A percentile compares a stretch with the other conserved stretches of the same genome.
Evolutionary conservation across 495 filamentous ascomycete species (phyloP).

Genomic region (Penicillium chermesinum): DNA sequence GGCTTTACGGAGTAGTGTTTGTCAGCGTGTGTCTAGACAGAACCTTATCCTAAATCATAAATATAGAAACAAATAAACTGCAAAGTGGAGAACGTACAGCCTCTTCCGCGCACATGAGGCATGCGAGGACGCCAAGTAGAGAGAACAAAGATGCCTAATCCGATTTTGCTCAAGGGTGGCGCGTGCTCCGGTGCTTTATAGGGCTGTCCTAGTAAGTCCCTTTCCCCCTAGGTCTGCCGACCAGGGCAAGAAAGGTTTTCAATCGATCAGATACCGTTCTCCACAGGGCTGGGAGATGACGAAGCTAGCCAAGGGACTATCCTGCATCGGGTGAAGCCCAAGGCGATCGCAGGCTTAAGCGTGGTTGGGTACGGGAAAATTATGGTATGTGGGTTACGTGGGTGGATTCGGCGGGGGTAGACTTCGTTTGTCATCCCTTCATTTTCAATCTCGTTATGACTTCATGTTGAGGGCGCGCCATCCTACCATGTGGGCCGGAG

Average conservation of each 20-base stretch:
- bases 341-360: slow-evolving; percentile 17
- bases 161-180: not conserved
- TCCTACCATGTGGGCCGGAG: not conserved
- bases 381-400: not conserved
- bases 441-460: not conserved
- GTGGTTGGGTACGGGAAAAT: not conserved
- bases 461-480: not conserved
- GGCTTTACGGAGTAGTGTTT: not conserved
- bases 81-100: not conserved
- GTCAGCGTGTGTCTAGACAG: not conserved
- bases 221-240: too few species aligned
- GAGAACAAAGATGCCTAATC: not conserved
- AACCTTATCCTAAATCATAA: not conserved
- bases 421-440: not conserved
- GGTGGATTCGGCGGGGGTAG: not conserved
- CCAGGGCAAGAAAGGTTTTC: too few species aligned
- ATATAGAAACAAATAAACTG: not conserved
- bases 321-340: slow-evolving; percentile 6
- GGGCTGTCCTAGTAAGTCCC: not conserved
- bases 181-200: not conserved
- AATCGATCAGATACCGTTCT: not conserved
- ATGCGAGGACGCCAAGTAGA: not conserved
- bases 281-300: slow-evolving; percentile 26
- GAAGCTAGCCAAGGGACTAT: slow-evolving; percentile 11
- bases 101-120: too few species aligned